Base-by-base conservation (phyloP, 106 monocot genomes). In the Dactylorhiza incarnata region DNA sequence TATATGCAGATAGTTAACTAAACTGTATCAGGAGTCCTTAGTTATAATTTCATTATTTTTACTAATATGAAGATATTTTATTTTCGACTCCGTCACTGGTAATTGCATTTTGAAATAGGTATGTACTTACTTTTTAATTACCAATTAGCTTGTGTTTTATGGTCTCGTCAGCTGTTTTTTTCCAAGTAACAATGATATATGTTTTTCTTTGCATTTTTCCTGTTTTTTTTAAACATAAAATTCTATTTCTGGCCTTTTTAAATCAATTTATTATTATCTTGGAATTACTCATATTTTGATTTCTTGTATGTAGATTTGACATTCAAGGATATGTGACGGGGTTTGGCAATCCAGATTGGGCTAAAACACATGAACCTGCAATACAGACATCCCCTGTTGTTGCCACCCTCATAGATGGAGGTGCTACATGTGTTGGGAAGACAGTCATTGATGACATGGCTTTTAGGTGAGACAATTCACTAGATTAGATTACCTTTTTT, bases 381-480 rank as follows among this genome's bases (percentile, higher is more conserved):
- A 50, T 47, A 13, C 76, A 73, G 48, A 94, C 91, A 29, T 78
- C 94, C 49, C 52, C 85, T 9, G 80, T 85, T 5, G 81, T 99
- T 79, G 83, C 86, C 45, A 46, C 79, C 49, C 87, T 92, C 37
- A 73, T 99, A 48, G 85, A 91, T 52, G 83, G 79, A 1, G 99
- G 99, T 61, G 91, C 99, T 24, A 88, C 91, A 58, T 94, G 94
- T 68, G 50, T 88, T 73, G 99, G 99, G 6, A 99, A 94, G 79
- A 99, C 99, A 15, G 83, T 94, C 10, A 82, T 94, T 81, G 94
- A 92, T 84, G 99, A 99, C 25, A 80, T 99, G 89, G 91, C 87
- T 65, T 94, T 73, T 73, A 82, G 92, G 99, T 99, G 45, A 82
- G 66, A 44, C 17, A 48, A 22, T 7, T 19, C 5, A 23, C 15